phyloP scores from a whole-genome alignment of 2,329 filamentous ascomycete species.

The Magnaporthales sp. region DNA sequence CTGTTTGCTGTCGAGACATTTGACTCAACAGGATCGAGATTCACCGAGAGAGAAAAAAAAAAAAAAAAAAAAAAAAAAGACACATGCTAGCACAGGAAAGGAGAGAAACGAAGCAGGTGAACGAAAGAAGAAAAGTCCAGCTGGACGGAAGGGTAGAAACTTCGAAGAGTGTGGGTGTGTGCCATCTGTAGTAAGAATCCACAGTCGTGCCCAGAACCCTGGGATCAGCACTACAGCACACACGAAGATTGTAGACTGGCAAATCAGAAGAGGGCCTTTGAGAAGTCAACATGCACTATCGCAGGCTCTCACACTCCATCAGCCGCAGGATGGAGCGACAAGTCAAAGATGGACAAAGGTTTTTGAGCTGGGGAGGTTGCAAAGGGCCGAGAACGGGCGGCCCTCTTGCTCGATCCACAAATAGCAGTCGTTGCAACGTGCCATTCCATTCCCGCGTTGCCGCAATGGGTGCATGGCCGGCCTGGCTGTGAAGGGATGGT shows the following conservation, averaged over 20 bases:
- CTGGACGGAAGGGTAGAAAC: not conserved
- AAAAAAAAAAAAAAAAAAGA: too few relatives aligned
- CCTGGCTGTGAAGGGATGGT: not conserved
- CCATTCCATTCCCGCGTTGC: not conserved
- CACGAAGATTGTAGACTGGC: not conserved
- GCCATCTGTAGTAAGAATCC: not conserved
- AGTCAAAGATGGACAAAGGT: not conserved
- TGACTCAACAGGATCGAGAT: not conserved
- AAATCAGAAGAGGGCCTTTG: not conserved
- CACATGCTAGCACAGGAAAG: not conserved
- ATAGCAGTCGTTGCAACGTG: not conserved
- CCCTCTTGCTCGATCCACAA: not conserved
- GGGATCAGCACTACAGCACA: not conserved
- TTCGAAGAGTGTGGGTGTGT: not conserved
- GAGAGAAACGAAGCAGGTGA: not conserved
- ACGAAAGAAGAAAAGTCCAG: not conserved
- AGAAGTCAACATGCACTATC: not conserved
- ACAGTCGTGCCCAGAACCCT: not conserved
- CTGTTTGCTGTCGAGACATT: not conserved
- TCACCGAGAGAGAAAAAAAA: not conserved
- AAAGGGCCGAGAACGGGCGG: not conserved
- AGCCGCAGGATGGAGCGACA: not conserved
- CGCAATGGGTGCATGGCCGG: not conserved
- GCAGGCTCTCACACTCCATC: not conserved
- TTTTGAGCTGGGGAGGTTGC: not conserved